Percentiles rank a stretch among this genome's conserved stretches.
These are phyloP conservation scores for Tulasnella sp. DNA, from an alignment of 768 basidiomycete species.

Conservation along the genomic window DNA sequence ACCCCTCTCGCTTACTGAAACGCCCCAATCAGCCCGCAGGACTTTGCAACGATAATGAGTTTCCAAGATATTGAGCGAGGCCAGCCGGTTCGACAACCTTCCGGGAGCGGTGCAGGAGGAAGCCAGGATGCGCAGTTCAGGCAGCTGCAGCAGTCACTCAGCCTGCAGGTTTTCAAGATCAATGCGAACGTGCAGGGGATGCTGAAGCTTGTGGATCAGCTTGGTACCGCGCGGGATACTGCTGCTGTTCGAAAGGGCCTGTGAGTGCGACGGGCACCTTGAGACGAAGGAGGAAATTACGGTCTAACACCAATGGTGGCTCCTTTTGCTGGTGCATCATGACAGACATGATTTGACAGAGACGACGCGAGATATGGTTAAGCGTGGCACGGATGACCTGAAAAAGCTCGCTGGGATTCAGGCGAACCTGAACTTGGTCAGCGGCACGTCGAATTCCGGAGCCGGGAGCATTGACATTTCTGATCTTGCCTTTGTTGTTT, in stretches of 20 bases:
- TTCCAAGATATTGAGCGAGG: constrained; percentile 15
- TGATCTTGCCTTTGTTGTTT: not conserved
- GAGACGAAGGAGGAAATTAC: too few relatives aligned
- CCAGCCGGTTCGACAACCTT: not conserved
- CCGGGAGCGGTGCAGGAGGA: not conserved
- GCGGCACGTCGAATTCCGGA: constrained; percentile 21
- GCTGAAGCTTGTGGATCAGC: constrained; percentile 88
- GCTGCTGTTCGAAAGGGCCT: constrained; percentile 68
- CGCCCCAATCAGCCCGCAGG: too few relatives aligned
- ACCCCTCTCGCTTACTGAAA: too few relatives aligned
- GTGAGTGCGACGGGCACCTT: constrained; percentile 40
- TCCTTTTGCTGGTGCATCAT: too few relatives aligned
- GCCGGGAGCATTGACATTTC: too few relatives aligned
- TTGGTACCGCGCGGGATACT: constrained; percentile 78
- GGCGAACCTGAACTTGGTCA: constrained; percentile 37
- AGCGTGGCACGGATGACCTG: constrained; percentile 84
- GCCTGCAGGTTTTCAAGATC: constrained; percentile 97
- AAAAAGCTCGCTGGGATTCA: constrained; percentile 77
- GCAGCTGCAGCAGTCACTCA: constrained; percentile 65
- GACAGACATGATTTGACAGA: constrained; percentile 87
- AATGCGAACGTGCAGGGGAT: constrained; percentile 96
- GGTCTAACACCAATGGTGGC: too few relatives aligned
- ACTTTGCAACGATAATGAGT: too few relatives aligned
- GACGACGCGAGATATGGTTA: constrained; percentile 87
- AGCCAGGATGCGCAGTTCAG: constrained; percentile 64